phyloP scores from a whole-genome alignment of 2,329 filamentous ascomycete species.

The Pleoardoris graminearum region DNA sequence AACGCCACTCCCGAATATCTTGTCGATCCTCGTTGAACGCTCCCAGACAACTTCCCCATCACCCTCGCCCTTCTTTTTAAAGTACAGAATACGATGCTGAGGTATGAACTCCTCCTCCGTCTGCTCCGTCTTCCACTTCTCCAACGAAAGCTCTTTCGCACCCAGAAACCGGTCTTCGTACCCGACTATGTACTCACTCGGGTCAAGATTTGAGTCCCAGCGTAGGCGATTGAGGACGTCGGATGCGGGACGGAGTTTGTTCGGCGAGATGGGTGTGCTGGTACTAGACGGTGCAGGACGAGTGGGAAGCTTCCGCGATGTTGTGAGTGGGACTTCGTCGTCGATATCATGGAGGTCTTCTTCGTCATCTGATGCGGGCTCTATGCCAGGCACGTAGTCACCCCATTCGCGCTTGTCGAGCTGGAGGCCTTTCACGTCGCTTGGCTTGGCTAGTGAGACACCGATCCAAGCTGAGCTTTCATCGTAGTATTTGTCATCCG shows the following conservation, averaged over 20 bases:
- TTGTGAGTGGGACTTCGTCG: conserved; percentile 15
- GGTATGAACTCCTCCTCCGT: conserved; percentile 62
- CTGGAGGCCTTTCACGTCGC: conserved; percentile 45
- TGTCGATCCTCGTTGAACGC: conserved; percentile 51
- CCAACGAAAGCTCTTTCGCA: conserved; percentile 52
- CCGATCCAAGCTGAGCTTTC: conserved; percentile 40
- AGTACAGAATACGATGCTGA: conserved; percentile 57
- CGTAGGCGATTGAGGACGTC: conserved; percentile 55
- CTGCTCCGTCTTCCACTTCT: conserved; percentile 57
- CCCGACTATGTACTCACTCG: conserved; percentile 54
- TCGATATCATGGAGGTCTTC: conserved; percentile 25
- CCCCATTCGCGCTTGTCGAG: conserved; percentile 58
- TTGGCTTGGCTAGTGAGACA: conserved; percentile 34
- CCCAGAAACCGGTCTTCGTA: conserved; percentile 59
- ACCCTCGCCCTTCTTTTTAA: conserved; percentile 46
- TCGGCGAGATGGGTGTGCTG: conserved; percentile 24
- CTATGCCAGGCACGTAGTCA: conserved; percentile 50
- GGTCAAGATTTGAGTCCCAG: conserved; percentile 54
- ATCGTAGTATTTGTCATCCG: conserved; percentile 44
- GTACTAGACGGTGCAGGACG: conserved; percentile 17
- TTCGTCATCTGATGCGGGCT: conserved; percentile 45
- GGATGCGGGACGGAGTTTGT: conserved; percentile 42
- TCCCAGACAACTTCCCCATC: conserved; percentile 54
- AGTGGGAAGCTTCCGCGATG: conserved; percentile 21
- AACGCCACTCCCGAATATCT: conserved; percentile 52